Evolutionary conservation across 306 rosid species (phyloP), one percentile per base, ranked within the genome.

Genomic region (Parietaria judaica): DNA sequence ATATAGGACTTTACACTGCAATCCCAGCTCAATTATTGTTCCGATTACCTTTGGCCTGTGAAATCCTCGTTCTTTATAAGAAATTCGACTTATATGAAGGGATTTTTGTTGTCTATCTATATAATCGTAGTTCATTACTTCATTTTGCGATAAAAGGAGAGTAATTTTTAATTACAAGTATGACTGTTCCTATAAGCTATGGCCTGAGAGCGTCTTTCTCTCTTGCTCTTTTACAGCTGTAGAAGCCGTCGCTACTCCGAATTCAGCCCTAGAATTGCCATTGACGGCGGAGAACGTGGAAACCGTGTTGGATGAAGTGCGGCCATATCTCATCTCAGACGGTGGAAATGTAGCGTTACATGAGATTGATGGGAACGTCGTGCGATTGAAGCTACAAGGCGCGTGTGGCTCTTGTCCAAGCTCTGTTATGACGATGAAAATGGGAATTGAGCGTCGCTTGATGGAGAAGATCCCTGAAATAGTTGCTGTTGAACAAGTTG

Each of bases 341-440:
- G 96, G 96, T 59, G 96, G 96, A 5, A 88, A 90, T 66, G 99
- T 92, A 16, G 96, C 88, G 39, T 83, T 92, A 65, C 88, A 78
- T 77, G 95, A 92, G 63, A 92, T 92, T 35, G 95, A 92, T 56
- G 99, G 96, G 36, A 86, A 92, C 69, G 72, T 92, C 54, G 99
- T 92, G 6, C 66, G 84, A n/a, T 82, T 92, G 82, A 92, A 88
- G 81, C 89, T 92, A 44, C 95, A 92, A 74, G 99, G 99, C 68
- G 99, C 99, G 12, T 92, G 96, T 60, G 99, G 99, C 6, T 92
- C 99, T 0, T 92, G 98, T 66, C 98, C 98, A 0, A 88, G 96
- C 68, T 78, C 96, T 63, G 95, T 88, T 70, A 84, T 56, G 65
- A 92, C 98, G 5, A 92, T 92, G 98, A 92, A 92, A 75, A 14